Evolutionary conservation across 2,329 filamentous ascomycete species (phyloP).

Genomic region (Ceratocystis diversiconidia): DNA sequence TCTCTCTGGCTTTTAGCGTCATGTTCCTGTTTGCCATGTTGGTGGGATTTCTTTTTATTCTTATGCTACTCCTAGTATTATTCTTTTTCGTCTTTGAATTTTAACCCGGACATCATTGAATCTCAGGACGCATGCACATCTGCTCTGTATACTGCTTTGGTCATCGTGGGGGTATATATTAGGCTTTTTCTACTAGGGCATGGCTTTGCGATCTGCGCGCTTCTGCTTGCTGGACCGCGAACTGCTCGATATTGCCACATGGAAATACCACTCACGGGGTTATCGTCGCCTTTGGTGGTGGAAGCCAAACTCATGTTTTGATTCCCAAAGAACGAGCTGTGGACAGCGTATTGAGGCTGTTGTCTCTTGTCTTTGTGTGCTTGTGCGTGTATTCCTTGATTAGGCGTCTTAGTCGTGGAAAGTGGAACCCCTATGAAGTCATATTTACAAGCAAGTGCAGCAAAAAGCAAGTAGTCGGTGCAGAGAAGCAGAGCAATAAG

Average conservation of each 20-base stretch:
- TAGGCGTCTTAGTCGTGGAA: neutral
- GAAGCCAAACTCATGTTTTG: too few species aligned
- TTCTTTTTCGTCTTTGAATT: too few species aligned
- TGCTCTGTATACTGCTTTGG: neutral
- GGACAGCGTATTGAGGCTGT: neutral
- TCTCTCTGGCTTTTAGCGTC: too few species aligned
- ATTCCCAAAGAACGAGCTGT: too few species aligned
- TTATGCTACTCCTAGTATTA: too few species aligned
- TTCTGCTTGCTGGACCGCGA: neutral
- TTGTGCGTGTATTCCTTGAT: neutral
- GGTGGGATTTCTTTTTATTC: too few species aligned
- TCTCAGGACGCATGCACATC: neutral
- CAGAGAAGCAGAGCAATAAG: neutral
- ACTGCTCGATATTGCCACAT: neutral
- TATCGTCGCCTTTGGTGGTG: too few species aligned
- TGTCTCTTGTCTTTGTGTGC: neutral
- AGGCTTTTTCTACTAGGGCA: neutral
- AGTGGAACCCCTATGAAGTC: conserved; percentile 1
- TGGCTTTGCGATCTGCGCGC: neutral
- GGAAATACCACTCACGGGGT: too few species aligned
- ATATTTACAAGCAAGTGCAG: neutral
- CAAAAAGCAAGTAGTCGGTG: neutral
- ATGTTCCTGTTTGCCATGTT: too few species aligned
- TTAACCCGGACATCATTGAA: too few species aligned
- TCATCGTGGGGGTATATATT: neutral